These are phyloP conservation scores for Andrographis paniculata DNA, from an alignment of 305 asterid species.

Conservation along the genomic window DNA sequence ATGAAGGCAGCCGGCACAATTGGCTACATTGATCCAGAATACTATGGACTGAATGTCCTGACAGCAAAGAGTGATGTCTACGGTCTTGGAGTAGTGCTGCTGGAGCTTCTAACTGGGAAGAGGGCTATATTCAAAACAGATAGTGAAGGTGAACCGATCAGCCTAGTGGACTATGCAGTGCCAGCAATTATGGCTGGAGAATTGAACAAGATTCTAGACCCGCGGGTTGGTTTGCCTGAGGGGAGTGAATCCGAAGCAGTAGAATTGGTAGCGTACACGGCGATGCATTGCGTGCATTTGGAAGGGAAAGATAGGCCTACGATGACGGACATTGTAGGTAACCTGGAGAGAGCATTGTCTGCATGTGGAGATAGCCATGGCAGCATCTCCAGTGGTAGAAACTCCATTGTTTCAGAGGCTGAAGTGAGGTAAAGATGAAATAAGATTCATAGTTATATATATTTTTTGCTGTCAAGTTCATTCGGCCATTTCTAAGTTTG, in stretches of 20 bases:
- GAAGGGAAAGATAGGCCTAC: slow-evolving; percentile 93
- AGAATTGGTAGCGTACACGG: slow-evolving; percentile 89
- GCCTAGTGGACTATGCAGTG: slow-evolving; percentile 72
- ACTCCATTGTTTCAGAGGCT: slow-evolving; percentile 71
- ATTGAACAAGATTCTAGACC: slow-evolving; percentile 45
- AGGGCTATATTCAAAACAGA: slow-evolving; percentile 73
- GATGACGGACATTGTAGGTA: slow-evolving; percentile 74
- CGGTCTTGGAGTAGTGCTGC: slow-evolving; percentile 72
- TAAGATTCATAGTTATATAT: slow-evolving; percentile 13
- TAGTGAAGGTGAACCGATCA: slow-evolving; percentile 43
- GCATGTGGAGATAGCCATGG: slow-evolving; percentile 72
- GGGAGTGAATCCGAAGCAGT: slow-evolving; percentile 64
- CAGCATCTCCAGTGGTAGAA: slow-evolving; percentile 65
- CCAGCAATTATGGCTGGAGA: slow-evolving; percentile 75
- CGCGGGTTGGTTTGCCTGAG: slow-evolving; percentile 58
- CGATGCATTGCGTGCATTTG: slow-evolving; percentile 86
- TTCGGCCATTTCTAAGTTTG: neutral
- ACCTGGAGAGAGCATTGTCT: slow-evolving; percentile 78
- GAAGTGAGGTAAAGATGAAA: slow-evolving; percentile 19
- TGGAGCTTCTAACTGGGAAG: slow-evolving; percentile 81
- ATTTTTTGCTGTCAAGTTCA: neutral
- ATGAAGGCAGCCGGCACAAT: slow-evolving; percentile 82
- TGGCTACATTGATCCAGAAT: slow-evolving; percentile 92
- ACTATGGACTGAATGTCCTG: slow-evolving; percentile 72
- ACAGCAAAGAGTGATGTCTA: slow-evolving; percentile 93